Percentiles rank a stretch among this genome's conserved stretches.
Evolutionary conservation across 768 basidiomycete species (phyloP).

Genomic region (Boletus rufocinnamomeus): DNA sequence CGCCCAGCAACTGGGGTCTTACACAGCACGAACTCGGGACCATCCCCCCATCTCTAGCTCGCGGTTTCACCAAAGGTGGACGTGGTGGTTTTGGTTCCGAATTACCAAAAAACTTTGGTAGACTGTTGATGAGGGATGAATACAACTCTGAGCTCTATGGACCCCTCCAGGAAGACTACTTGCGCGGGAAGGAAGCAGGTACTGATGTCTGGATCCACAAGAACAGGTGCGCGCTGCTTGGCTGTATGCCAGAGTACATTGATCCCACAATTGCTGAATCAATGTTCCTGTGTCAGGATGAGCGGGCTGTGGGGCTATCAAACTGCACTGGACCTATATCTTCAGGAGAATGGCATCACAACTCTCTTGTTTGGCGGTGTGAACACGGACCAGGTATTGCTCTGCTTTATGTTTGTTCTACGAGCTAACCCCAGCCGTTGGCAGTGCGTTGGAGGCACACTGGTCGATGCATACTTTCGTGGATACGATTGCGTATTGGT

Average conservation of each 20-base stretch:
- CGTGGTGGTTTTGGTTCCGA: slow-evolving; percentile 55
- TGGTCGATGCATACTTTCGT: slow-evolving; percentile 62
- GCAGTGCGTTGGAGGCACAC: slow-evolving; percentile 65
- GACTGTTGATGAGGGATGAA: slow-evolving; percentile 57
- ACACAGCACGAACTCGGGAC: slow-evolving; percentile 62
- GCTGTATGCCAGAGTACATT: not conserved
- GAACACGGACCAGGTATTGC: slow-evolving; percentile 61
- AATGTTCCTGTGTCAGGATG: slow-evolving; percentile 44
- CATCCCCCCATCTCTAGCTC: slow-evolving; percentile 59
- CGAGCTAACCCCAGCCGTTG: not conserved
- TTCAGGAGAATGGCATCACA: slow-evolving; percentile 61
- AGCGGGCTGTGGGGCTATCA: slow-evolving; percentile 68
- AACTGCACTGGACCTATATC: slow-evolving; percentile 60
- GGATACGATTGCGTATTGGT: slow-evolving; percentile 66
- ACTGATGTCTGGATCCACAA: slow-evolving; percentile 76
- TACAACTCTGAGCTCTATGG: slow-evolving; percentile 64
- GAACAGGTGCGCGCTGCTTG: slow-evolving; percentile 46
- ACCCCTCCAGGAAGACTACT: slow-evolving; percentile 56
- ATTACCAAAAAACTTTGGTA: slow-evolving; percentile 55
- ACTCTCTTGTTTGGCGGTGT: slow-evolving; percentile 66
- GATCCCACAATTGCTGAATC: not conserved
- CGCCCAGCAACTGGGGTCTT: slow-evolving; percentile 67
- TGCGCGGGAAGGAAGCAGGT: slow-evolving; percentile 51
- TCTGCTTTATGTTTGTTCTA: not conserved
- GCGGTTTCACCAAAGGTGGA: slow-evolving; percentile 52